These are phyloP conservation scores for Mimosa bimucronata DNA, from an alignment of 306 rosid species.

Conservation along the genomic window DNA sequence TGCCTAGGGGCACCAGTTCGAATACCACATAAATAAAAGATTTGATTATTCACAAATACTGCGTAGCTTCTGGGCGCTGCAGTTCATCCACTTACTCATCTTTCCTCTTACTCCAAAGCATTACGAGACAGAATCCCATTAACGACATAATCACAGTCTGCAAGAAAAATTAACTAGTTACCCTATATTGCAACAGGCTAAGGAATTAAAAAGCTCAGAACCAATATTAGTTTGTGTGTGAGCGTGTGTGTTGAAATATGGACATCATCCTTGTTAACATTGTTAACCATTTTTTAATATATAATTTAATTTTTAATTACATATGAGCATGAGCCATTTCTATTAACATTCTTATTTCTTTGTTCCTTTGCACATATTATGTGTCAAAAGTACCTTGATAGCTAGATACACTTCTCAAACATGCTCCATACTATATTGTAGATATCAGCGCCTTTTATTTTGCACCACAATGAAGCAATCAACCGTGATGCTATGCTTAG, in stretches of 20 bases:
- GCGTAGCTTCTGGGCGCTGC: constrained; percentile 25
- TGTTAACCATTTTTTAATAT: background rate
- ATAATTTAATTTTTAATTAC: background rate
- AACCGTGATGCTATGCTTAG: constrained; percentile 4
- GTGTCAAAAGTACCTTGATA: background rate
- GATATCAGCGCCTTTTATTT: constrained; percentile 19
- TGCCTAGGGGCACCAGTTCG: background rate
- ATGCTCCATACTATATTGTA: background rate
- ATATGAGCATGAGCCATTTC: background rate
- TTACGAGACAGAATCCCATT: constrained; percentile 95
- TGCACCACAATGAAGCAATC: constrained; percentile 19
- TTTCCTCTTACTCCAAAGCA: constrained; percentile 77
- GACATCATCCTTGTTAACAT: background rate
- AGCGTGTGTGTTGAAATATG: background rate
- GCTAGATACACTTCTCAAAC: background rate
- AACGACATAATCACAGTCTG: constrained; percentile 96
- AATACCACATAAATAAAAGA: constrained; percentile 9
- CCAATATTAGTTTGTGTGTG: too few species aligned
- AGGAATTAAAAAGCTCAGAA: background rate
- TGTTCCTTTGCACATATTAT: background rate
- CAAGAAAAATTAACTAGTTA: constrained; percentile 40
- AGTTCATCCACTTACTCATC: constrained; percentile 31
- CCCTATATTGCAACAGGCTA: constrained; percentile 9
- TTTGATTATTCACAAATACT: constrained; percentile 29
- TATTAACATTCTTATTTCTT: background rate